Conservation (phyloP, 2,329 filamentous ascomycete species). For the Ophiostoma sp. region DNA sequence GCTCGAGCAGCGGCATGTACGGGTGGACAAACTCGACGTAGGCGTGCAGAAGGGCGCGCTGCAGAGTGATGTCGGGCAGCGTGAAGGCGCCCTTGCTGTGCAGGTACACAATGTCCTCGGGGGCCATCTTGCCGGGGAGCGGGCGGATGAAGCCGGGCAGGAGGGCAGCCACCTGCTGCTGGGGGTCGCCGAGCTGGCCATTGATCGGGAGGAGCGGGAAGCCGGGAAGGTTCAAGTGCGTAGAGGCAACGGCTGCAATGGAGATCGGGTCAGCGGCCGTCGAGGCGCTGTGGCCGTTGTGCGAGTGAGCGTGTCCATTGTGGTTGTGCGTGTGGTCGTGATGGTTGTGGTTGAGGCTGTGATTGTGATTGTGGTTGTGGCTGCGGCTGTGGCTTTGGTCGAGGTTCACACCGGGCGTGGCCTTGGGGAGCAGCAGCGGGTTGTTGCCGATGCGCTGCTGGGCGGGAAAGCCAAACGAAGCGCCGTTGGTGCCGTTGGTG, state of each 20-base stretch:
- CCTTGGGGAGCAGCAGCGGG: slow-evolving; percentile 12
- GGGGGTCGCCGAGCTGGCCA: slow-evolving; percentile 29
- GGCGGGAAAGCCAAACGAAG: not conserved
- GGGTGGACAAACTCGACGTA: slow-evolving; percentile 90
- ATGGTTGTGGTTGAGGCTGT: not conserved
- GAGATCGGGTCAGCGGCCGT: slow-evolving; percentile 17
- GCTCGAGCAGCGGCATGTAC: slow-evolving; percentile 83
- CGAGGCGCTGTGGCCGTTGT: not conserved
- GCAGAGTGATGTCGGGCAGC: slow-evolving; percentile 63
- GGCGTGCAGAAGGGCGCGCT: slow-evolving; percentile 73
- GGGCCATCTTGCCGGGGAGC: slow-evolving; percentile 67
- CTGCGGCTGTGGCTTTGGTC: slow-evolving; percentile 17
- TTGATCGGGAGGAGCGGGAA: slow-evolving; percentile 27
- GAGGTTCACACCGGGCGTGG: not conserved
- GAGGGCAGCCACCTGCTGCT: slow-evolving; percentile 37
- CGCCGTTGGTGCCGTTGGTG: not conserved
- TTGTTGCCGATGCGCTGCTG: slow-evolving; percentile 15
- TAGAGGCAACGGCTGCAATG: not conserved
- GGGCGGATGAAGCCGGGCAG: slow-evolving; percentile 69
- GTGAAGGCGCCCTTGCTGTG: slow-evolving; percentile 77
- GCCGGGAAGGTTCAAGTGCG: slow-evolving; percentile 19
- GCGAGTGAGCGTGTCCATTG: not conserved
- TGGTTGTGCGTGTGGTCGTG: not conserved
- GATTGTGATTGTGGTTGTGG: slow-evolving; percentile 7
- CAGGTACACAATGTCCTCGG: slow-evolving; percentile 78